A percentile compares a stretch with the other conserved stretches of the same genome.
Evolutionary conservation across 2,329 filamentous ascomycete genomes (phyloP).

Genomic region (Xylaria polymorpha): DNA sequence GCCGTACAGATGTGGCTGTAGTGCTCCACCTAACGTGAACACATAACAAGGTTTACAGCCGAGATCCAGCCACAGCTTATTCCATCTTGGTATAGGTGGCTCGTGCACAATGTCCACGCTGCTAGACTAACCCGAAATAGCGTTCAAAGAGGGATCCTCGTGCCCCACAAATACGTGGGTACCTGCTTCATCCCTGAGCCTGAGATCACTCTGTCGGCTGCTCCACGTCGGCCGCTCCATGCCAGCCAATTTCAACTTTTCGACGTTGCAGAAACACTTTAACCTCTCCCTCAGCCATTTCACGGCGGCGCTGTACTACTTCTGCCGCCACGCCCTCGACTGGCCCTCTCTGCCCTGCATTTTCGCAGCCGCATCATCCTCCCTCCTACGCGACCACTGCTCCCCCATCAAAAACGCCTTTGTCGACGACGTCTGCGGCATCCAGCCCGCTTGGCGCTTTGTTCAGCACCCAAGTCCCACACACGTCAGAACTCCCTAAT

Average conservation of each 20-base stretch:
- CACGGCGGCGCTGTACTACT: conserved; percentile 33
- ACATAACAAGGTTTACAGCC: conserved; percentile 6
- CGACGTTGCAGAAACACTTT: conserved; percentile 42
- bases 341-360: conserved; percentile 35
- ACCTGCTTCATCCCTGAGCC: conserved; percentile 38
- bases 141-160: not conserved
- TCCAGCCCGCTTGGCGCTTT: conserved; percentile 36
- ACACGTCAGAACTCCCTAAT: conserved; percentile 51
- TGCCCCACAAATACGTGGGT: conserved; percentile 24
- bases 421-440: conserved; percentile 35
- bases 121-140: not conserved
- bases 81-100: conserved; percentile 23
- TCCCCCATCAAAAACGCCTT: conserved; percentile 31
- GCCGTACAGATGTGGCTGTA: not conserved
- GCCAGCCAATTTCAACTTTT: conserved; percentile 49
- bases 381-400: conserved; percentile 41
- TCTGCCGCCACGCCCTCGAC: conserved; percentile 34
- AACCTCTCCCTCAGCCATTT: conserved; percentile 45
- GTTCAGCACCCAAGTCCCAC: conserved; percentile 44
- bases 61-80: conserved; percentile 30
- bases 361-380: conserved; percentile 33
- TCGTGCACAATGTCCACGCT: conserved; percentile 3
- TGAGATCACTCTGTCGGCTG: conserved; percentile 40
- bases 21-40: not conserved
- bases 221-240: conserved; percentile 38